Base-by-base conservation (phyloP, 208 protist genomes). In the Entamoeba invadens region DNA sequence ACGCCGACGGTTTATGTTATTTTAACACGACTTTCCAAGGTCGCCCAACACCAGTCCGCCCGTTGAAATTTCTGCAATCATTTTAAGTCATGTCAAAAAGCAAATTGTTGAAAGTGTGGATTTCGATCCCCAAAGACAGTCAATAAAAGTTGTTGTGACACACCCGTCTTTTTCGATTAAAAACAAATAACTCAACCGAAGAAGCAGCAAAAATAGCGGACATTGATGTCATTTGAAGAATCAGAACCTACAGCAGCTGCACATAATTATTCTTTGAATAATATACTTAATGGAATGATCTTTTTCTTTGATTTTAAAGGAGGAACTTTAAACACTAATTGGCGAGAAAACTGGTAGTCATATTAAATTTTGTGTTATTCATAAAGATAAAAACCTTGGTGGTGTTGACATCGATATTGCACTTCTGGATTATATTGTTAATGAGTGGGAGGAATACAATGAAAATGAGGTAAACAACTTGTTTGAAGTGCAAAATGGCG, bases 291-390 rank as follows among this genome's bases (percentile, higher is more conserved):
- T 68, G 50, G 50, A 68, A 68, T 31, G 18, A n/a, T 93, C 25
- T 93, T 93, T 92, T 12, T 25, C 14, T 50, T 99, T 95, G 98
- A 99, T 96, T 96, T 99, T 44, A 98, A 97, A 93, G 98, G 98
- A 95, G 98, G 98, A 94, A 99, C 98, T 35, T 99, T 99, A 96
- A 98, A 99, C 97, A 97, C 99, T 93, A 99, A 98, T 99, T 93
- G 96, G 99, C 0, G 97, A 98, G 94, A 68, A 68, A 68, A 98
- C 99, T 94, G 96, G 96, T 77, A 77, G 57, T 14, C 98, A 98
- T 94, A 97, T 99, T 14, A 99, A 99, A 95, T 98, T 93, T 93
- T 31, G 57, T n/a, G 25, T 12, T 92, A 25, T 44, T 3, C 0
- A 25, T 92, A 44, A 44, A 93, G 77, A 93, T 93, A 12, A 46